A percentile compares a stretch with the other conserved stretches of the same genome.
Evolutionary conservation across 768 basidiomycete genomes (phyloP).

Genomic region (Pisolithus orientalis): DNA sequence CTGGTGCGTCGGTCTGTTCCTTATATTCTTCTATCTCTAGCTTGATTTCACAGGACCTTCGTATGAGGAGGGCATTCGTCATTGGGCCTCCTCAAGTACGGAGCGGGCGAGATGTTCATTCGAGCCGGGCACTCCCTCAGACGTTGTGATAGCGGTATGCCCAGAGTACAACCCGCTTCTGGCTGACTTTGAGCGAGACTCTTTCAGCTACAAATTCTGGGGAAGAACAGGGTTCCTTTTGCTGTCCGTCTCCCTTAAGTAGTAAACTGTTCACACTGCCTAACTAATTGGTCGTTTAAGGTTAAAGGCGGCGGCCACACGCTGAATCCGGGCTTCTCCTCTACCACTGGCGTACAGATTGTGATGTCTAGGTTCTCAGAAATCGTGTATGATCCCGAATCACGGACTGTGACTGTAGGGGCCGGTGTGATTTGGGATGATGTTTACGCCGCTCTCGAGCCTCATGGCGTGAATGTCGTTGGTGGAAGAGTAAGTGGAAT

Average conservation of each 20-base stretch:
- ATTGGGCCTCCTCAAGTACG: conserved; percentile 48
- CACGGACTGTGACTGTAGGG: conserved; percentile 34
- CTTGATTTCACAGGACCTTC: conserved; percentile 2
- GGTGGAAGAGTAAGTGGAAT: conserved; percentile 53
- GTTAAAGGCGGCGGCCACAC: conserved; percentile 56
- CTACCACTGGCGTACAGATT: conserved; percentile 51
- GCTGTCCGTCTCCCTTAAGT: conserved; percentile 7
- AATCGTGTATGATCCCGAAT: conserved; percentile 32
- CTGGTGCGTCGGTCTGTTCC: conserved; percentile 22
- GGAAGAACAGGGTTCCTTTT: conserved; percentile 34
- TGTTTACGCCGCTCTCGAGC: conserved; percentile 48
- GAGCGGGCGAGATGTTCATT: conserved; percentile 47
- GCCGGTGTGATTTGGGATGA: conserved; percentile 56
- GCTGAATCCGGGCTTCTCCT: conserved; percentile 48
- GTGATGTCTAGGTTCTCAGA: conserved; percentile 43
- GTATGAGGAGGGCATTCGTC: conserved; percentile 39
- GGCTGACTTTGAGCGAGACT: not conserved
- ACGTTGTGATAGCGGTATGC: conserved; percentile 43
- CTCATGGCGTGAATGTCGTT: conserved; percentile 46
- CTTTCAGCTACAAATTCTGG: conserved; percentile 21
- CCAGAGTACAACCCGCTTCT: not conserved
- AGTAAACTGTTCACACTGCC: conserved; percentile 23
- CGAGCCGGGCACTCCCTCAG: conserved; percentile 48
- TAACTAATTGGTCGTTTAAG: conserved; percentile 17
- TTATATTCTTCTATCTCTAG: not conserved